A percentile compares a stretch with the other conserved stretches of the same genome.
phyloP scores from a whole-genome alignment of 75 land plant genomes.

The Selaginella tamariscina region DNA sequence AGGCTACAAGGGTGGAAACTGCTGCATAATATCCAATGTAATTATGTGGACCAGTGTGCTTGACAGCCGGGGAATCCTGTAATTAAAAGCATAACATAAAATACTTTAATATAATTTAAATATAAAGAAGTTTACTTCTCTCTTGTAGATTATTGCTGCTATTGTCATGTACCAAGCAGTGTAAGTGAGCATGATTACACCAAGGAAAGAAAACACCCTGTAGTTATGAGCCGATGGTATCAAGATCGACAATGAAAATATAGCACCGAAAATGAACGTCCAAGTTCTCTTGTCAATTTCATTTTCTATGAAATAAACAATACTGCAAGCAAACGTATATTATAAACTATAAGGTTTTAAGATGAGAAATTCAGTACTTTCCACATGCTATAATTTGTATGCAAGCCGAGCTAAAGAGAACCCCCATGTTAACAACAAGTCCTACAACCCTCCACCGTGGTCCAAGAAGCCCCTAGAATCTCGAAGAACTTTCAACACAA shows the following conservation, averaged over 20 bases:
- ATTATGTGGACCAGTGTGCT: not conserved
- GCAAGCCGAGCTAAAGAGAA: not conserved
- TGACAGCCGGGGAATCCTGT: not conserved
- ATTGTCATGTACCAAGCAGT: slow-evolving; percentile 5
- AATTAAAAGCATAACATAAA: not conserved
- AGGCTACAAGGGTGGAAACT: not conserved
- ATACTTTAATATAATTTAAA: not conserved
- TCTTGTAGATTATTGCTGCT: not conserved
- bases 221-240: slow-evolving; percentile 3
- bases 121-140: not conserved
- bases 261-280: not conserved
- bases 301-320: not conserved
- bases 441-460: not conserved
- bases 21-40: not conserved
- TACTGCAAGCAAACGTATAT: not conserved
- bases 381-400: slow-evolving; percentile 6
- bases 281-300: not conserved
- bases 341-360: not conserved
- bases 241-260: not conserved
- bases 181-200: not conserved
- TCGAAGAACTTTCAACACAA: not conserved
- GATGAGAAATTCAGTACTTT: not conserved
- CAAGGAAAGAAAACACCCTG: not conserved
- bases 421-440: not conserved
- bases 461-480: not conserved